Conservation (phyloP, 1,139 yeast genomes). For the Suhomyces bokatorum region DNA sequence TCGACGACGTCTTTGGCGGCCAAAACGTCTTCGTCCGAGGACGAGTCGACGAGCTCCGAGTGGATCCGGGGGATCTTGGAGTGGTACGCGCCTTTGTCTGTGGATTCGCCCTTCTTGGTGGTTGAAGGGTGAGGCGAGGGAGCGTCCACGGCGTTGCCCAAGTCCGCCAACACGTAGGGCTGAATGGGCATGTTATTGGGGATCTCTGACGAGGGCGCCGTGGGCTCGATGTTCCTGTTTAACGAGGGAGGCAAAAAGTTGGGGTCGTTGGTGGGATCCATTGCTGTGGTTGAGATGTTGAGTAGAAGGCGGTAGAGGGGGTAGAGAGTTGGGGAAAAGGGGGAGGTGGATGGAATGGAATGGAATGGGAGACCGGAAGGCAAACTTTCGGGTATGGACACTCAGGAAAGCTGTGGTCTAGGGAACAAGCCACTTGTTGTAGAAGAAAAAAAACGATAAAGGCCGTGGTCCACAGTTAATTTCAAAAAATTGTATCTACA, state of each 20-base stretch:
- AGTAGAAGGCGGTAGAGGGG: background rate
- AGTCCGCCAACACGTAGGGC: slow-evolving; percentile 75
- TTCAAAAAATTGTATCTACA: background rate
- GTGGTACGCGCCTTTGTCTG: slow-evolving; percentile 23
- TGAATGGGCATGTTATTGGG: slow-evolving; percentile 75
- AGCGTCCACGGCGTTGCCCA: slow-evolving; percentile 68
- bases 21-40: slow-evolving; percentile 33
- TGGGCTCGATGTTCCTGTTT: slow-evolving; percentile 60
- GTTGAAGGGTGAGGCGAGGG: slow-evolving; percentile 60
- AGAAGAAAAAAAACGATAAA: background rate
- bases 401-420: too few relatives aligned
- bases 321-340: background rate
- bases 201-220: slow-evolving; percentile 70
- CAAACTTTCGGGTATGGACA: background rate
- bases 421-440: too few relatives aligned
- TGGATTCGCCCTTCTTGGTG: slow-evolving; percentile 12
- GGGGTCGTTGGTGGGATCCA: slow-evolving; percentile 85
- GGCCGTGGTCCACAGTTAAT: background rate
- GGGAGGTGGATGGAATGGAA: background rate
- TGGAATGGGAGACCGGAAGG: background rate
- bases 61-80: slow-evolving; percentile 45
- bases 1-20: background rate
- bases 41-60: slow-evolving; percentile 38
- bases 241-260: slow-evolving; percentile 72
- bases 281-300: slow-evolving; percentile 18